Evolutionary conservation across 768 basidiomycete genomes (phyloP).

Genomic region (Tricholoma bakamatsutake): DNA sequence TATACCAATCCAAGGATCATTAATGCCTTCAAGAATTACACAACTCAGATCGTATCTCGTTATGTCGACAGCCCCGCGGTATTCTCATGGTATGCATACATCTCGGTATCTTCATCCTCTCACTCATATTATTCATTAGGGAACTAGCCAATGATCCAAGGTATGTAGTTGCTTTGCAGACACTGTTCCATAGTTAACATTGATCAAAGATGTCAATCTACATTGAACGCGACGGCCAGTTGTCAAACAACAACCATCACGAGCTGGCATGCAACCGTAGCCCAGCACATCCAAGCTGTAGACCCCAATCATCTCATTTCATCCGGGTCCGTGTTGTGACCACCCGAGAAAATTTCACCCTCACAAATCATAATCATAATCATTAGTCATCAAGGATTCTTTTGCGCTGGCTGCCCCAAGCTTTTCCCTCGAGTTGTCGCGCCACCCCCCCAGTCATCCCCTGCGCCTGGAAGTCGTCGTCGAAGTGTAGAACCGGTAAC

Average conservation of each 20-base stretch:
- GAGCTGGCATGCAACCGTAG: slow-evolving; percentile 43
- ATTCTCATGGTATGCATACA: slow-evolving; percentile 36
- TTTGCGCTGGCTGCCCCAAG: slow-evolving; percentile 53
- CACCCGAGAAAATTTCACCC: not conserved
- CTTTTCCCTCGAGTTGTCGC: slow-evolving; percentile 33
- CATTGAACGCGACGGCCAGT: slow-evolving; percentile 31
- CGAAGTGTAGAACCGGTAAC: slow-evolving; percentile 36
- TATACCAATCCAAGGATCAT: slow-evolving; percentile 46
- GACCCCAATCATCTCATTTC: slow-evolving; percentile 61
- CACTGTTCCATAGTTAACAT: slow-evolving; percentile 2
- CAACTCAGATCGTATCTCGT: slow-evolving; percentile 44
- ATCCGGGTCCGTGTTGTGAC: slow-evolving; percentile 41
- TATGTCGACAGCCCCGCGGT: slow-evolving; percentile 46
- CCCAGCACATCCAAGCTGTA: slow-evolving; percentile 35
- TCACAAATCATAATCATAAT: not conserved
- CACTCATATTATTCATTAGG: slow-evolving; percentile 24
- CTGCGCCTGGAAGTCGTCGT: slow-evolving; percentile 32
- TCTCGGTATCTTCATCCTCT: not conserved
- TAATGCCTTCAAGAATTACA: slow-evolving; percentile 48
- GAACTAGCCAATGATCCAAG: slow-evolving; percentile 63
- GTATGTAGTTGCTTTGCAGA: slow-evolving; percentile 18
- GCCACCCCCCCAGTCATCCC: slow-evolving; percentile 32
- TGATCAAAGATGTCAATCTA: slow-evolving; percentile 45
- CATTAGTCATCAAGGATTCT: slow-evolving; percentile 46
- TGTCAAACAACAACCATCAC: slow-evolving; percentile 52